Base-by-base conservation (phyloP, 2,329 filamentous ascomycete species). In the Helminthosporium solani region DNA sequence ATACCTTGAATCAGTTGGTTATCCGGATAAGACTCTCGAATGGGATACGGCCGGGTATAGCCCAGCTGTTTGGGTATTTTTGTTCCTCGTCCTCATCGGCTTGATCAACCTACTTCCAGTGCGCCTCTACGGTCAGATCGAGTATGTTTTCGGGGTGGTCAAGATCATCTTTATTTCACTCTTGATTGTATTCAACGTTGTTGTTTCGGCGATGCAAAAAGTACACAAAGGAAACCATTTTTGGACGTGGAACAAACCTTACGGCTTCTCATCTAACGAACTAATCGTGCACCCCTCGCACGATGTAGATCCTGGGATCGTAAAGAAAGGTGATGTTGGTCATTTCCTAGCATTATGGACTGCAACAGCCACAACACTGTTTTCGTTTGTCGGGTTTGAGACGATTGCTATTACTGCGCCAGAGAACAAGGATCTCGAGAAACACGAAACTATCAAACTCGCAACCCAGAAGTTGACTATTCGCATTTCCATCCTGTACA, bases 71-170 rank as follows among this genome's bases (percentile, higher is more conserved):
- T 96, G 88, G 72, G 87, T 96, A 15, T 81, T 87, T 23, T 74
- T 96, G 23, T 96, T 96, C 67, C 80, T 94, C 48, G 49, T 83
- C 12, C 60, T 85, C 42, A 91, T 95, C 54, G 78, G 94, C 23
- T 57, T 72, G 21, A 94, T 96, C 70, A 96, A 96, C 64, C 70
- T 96, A 51, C 94, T 92, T 60, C 90, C 90, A 27, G 86, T 96
- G 46, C 86, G 86, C 60, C 87, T 86, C 27, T 95, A 94, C 58
- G 90, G 89, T 59, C 89, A 95, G 68, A 87, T 88, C 8, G 89
- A 95, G 64, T 95, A 95, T 57, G 75, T 89, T 43, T 92, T 95
- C 64, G 87, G 87, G 9, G 81, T 90, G 40, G 75, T 96, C 70
- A 96, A 96, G 67, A 82, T 96, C 35, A 75, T 85, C 35, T 73